phyloP scores from a whole-genome alignment of 495 filamentous ascomycete species.

The Evernia prunastri region DNA sequence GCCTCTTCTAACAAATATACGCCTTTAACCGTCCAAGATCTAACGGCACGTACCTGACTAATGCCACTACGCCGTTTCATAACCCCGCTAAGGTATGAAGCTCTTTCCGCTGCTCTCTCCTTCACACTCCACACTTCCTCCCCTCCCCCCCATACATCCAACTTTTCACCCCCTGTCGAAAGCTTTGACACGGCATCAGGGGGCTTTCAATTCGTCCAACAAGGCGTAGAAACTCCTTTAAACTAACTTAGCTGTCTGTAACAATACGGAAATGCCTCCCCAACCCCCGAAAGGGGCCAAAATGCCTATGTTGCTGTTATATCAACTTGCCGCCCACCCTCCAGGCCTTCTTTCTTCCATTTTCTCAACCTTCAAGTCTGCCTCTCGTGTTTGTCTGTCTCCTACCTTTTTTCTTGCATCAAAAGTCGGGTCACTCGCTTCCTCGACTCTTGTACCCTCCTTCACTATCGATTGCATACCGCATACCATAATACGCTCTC shows the following conservation, averaged over 20 bases:
- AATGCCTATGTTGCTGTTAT: slow-evolving; percentile 20
- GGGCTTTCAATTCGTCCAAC: slow-evolving; percentile 7
- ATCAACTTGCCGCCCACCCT: slow-evolving; percentile 24
- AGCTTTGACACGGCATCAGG: neutral
- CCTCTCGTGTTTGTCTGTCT: slow-evolving; percentile 30
- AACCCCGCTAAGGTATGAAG: slow-evolving; percentile 11
- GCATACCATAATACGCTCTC: slow-evolving; percentile 22
- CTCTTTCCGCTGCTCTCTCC: neutral
- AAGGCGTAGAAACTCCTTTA: neutral
- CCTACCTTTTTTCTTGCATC: slow-evolving; percentile 27
- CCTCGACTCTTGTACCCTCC: slow-evolving; percentile 25
- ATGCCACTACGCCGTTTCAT: slow-evolving; percentile 9
- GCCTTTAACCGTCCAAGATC: neutral
- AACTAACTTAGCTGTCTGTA: neutral
- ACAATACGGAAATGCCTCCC: slow-evolving; percentile 4
- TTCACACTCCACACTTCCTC: neutral
- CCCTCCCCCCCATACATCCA: neutral
- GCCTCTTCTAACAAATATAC: neutral
- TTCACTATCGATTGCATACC: slow-evolving; percentile 22
- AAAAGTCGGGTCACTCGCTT: slow-evolving; percentile 28
- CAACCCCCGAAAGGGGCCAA: slow-evolving; percentile 1
- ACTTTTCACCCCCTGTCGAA: slow-evolving; percentile 1
- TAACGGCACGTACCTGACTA: slow-evolving; percentile 7
- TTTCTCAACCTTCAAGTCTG: slow-evolving; percentile 26
- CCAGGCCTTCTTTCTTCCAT: slow-evolving; percentile 21